These are phyloP conservation scores for Gilbertella persicaria DNA, from an alignment of 371 early-diverging fungal genomes.

Conservation along the genomic window DNA sequence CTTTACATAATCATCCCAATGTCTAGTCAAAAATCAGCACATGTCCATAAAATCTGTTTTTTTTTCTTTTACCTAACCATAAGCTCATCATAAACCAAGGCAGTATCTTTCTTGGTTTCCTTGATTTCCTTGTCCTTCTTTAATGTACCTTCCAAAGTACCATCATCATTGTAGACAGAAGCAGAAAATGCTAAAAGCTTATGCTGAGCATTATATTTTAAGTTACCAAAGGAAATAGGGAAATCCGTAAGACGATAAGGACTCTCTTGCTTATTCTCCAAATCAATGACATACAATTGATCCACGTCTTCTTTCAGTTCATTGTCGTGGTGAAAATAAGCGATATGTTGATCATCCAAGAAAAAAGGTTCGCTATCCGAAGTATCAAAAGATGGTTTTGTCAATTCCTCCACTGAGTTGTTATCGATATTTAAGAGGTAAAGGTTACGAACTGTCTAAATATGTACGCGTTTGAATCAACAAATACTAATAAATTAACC, in stretches of 20 bases:
- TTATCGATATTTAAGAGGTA: slow-evolving; percentile 42
- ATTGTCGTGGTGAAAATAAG: slow-evolving; percentile 42
- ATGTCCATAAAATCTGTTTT: not conserved
- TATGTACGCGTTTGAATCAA: not conserved
- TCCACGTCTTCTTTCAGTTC: slow-evolving; percentile 17
- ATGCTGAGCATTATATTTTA: slow-evolving; percentile 46
- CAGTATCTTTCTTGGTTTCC: slow-evolving; percentile 51
- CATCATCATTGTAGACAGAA: slow-evolving; percentile 48
- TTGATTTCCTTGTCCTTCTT: slow-evolving; percentile 43
- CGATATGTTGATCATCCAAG: slow-evolving; percentile 53
- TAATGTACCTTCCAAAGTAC: slow-evolving; percentile 44
- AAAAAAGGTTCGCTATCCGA: slow-evolving; percentile 56
- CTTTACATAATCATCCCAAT: slow-evolving; percentile 66
- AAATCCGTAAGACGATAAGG: slow-evolving; percentile 54
- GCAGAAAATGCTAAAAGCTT: slow-evolving; percentile 58
- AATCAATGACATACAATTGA: slow-evolving; percentile 49
- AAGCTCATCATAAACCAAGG: slow-evolving; percentile 58
- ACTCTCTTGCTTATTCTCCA: slow-evolving; percentile 21
- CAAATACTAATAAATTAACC: not conserved
- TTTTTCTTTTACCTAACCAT: slow-evolving; percentile 52
- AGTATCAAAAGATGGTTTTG: slow-evolving; percentile 37
- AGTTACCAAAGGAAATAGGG: slow-evolving; percentile 47
- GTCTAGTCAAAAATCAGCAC: too few species aligned
- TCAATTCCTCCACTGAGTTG: slow-evolving; percentile 34
- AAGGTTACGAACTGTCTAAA: slow-evolving; percentile 46